Evolutionary conservation across 345 rosid genomes (phyloP), one percentile per base, ranked within the genome.

Genomic region (Hirschfeldia incana): DNA sequence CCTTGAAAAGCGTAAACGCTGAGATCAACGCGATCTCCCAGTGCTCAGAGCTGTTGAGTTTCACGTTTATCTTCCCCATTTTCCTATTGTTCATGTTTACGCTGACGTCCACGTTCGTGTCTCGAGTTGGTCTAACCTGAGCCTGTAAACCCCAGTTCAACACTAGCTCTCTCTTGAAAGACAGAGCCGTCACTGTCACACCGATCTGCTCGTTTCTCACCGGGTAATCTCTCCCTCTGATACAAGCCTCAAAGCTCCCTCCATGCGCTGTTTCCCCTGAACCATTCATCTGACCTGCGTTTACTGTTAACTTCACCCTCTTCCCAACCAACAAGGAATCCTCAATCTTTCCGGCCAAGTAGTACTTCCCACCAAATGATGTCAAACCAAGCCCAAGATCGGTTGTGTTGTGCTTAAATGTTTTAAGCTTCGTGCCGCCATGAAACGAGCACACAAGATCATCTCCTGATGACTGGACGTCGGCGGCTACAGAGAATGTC

Each of bases 221-320:
- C 2, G 96, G 99, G 85, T 87, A 91, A 78, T 93, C 94, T 64
- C 84, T 83, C 81, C 98, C 99, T 86, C 91, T 85, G 32, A 93
- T 37, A 10, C 82, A 85, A 26, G 91, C 98, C 80, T 89, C 97
- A 21, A 91, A 21, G 76, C 87, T 87, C 76, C 94, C 97, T 44
- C 97, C 97, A 21, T 86, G 86, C 17, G 94, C 97, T 80, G 87
- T 84, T 49, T 72, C 37, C 61, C 84, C 96, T 6, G 85, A 71
- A 73, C 94, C 92, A 34, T 79, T 88, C 83, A 93, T 80, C 77
- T 79, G 88, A 55, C 92, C 97, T 8, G 85, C 97, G 77, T 89
- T 91, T 77, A 83, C 82, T 6, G 82, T 75, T 62, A 93, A 75
- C 81, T 93, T 93, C 82, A 93, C 73, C 42, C 89, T 85, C 85